Percentiles rank a stretch among this genome's conserved stretches.
These are phyloP conservation scores for Botrytis squamosa DNA, from an alignment of 2,329 filamentous ascomycete genomes.

Conservation along the genomic window DNA sequence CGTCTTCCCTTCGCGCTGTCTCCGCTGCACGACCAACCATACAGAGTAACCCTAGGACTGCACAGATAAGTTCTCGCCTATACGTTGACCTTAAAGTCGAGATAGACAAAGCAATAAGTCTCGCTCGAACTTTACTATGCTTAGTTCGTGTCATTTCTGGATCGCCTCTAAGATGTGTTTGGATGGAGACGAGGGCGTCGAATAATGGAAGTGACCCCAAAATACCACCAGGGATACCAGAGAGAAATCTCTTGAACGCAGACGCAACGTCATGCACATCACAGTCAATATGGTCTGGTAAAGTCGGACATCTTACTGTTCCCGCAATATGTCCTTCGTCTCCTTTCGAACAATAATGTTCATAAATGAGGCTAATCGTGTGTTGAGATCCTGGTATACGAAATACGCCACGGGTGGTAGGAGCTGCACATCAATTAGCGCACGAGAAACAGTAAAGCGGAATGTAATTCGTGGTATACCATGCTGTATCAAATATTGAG, in stretches of 20 bases:
- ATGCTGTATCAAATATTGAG: slow-evolving; percentile 62
- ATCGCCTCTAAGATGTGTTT: slow-evolving; percentile 53
- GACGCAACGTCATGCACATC: slow-evolving; percentile 65
- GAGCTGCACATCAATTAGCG: slow-evolving; percentile 34
- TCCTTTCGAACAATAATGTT: slow-evolving; percentile 58
- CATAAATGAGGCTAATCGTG: slow-evolving; percentile 57
- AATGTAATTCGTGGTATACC: slow-evolving; percentile 43
- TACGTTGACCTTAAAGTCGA: slow-evolving; percentile 58
- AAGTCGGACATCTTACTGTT: slow-evolving; percentile 57
- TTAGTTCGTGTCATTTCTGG: slow-evolving; percentile 54
- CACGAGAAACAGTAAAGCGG: not conserved
- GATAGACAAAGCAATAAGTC: slow-evolving; percentile 64
- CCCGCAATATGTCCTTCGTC: slow-evolving; percentile 50
- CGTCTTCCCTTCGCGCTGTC: slow-evolving; percentile 51
- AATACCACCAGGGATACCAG: slow-evolving; percentile 63
- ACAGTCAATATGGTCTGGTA: slow-evolving; percentile 59
- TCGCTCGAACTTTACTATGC: slow-evolving; percentile 56
- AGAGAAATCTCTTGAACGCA: slow-evolving; percentile 64
- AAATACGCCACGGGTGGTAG: slow-evolving; percentile 57
- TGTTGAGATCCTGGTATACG: slow-evolving; percentile 58
- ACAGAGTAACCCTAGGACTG: slow-evolving; percentile 64
- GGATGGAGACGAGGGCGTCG: slow-evolving; percentile 60
- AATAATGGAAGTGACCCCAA: slow-evolving; percentile 62
- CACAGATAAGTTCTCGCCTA: slow-evolving; percentile 62
- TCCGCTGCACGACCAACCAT: slow-evolving; percentile 60